Evolutionary conservation across 1,139 yeast species (phyloP).

Genomic region (Protomyces gravidus): DNA sequence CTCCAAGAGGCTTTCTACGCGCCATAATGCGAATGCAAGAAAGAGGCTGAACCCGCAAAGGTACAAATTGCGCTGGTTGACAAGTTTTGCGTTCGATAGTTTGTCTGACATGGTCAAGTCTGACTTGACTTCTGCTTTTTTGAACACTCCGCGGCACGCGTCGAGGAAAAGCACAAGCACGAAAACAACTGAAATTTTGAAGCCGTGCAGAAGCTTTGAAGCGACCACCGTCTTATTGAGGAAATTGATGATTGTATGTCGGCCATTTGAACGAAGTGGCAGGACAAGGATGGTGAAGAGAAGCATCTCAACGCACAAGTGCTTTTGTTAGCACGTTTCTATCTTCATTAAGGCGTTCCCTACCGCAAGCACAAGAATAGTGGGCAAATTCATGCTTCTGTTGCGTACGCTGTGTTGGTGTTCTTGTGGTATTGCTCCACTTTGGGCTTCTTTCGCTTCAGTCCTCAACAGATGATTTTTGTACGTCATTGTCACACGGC

Average conservation of each 20-base stretch:
- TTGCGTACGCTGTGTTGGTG: too few species aligned
- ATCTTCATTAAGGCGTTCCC: too few species aligned
- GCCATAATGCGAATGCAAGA: constrained; percentile 11
- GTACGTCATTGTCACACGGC: too few species aligned
- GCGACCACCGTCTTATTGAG: constrained; percentile 25
- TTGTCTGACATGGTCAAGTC: constrained; percentile 25
- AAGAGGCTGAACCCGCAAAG: constrained; percentile 25
- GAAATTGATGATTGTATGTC: constrained; percentile 16
- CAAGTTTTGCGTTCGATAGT: constrained; percentile 13
- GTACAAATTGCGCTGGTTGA: constrained; percentile 21
- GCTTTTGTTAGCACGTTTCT: not conserved
- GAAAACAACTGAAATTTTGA: constrained; percentile 23
- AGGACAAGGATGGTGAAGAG: constrained; percentile 17
- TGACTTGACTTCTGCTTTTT: constrained; percentile 16
- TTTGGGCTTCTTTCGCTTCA: not conserved
- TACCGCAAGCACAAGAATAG: constrained; percentile 17
- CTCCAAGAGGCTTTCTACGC: not conserved
- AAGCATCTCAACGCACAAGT: not conserved
- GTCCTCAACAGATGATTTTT: too few species aligned
- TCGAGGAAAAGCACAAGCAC: constrained; percentile 20
- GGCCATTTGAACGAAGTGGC: constrained; percentile 18
- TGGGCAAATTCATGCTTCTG: constrained; percentile 18
- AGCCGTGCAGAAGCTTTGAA: constrained; percentile 17
- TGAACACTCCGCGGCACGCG: constrained; percentile 16
- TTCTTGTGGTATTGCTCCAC: not conserved